Evolutionary conservation across 2,329 filamentous ascomycete species (phyloP), one percentile per base, ranked within the genome.

Genomic region (Hortaea werneckii): DNA sequence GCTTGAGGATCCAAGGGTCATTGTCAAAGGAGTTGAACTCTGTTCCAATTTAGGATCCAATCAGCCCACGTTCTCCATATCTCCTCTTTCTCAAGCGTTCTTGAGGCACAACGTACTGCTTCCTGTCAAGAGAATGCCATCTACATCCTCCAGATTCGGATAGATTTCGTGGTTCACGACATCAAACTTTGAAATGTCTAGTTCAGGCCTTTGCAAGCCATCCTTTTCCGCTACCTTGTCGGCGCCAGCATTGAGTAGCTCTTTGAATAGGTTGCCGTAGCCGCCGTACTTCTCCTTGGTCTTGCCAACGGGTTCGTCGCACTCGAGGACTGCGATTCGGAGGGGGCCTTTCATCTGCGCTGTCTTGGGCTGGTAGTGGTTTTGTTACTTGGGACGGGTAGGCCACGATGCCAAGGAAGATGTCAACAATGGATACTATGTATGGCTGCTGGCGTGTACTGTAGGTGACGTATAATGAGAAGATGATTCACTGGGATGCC

Each of bases 301-400:
- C 38, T 75, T 66, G 1, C 79, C 76, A 42, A 84, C 72, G 1
- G 87, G 87, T 1, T 78, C 85, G 67, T 95, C 90, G 71, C 85
- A 83, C 73, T 95, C 87, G 55, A 96, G 80, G 56, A 96, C 77
- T 40, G 89, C 88, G 66, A 95, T 83, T 46, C 85, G 83, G 54
- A 90, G 69, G 37, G 41, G 41, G 27, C 40, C 30, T 20, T 46
- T 40, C 46, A 48, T 48, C 20, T n/a, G 34, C 26, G 30, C 20
- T 12, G 27, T 11, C 26, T 7, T 13, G 13, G 20, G 20, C 4
- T 20, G 20, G 20, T 2, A 20, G 20, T 20, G 20, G 20, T 29
- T 40, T 11, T 3, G n/a, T 28, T 40, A n/a, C 8, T 41, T 43
- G 54, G 45, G n/a, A n/a, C 9, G 34, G 11, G 44, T 20, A 38